These are phyloP conservation scores for Mucor lusitanicus DNA, from an alignment of 371 early-diverging fungal species.

Conservation along the genomic window DNA sequence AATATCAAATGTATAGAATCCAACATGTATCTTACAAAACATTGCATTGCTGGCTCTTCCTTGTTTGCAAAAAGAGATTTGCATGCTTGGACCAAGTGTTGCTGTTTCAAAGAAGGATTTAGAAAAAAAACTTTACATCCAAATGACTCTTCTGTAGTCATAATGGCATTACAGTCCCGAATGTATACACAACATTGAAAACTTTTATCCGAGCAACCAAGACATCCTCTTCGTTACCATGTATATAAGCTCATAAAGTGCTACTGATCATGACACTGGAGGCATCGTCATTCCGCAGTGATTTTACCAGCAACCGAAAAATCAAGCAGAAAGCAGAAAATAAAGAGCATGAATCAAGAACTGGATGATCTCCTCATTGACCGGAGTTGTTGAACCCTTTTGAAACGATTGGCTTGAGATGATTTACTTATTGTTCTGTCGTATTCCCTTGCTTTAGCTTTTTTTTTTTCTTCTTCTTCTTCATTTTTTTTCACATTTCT, in stretches of 20 bases:
- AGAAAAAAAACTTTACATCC: background rate
- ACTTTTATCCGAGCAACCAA: background rate
- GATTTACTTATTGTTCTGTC: background rate
- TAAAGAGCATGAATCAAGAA: background rate
- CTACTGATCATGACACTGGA: too few species aligned
- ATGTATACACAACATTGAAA: background rate
- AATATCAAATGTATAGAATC: background rate
- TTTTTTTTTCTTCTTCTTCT: background rate
- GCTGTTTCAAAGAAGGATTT: background rate
- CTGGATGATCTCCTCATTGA: background rate
- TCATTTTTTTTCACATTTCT: background rate
- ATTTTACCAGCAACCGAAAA: background rate
- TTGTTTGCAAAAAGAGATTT: background rate
- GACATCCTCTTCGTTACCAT: background rate
- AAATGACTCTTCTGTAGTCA: background rate
- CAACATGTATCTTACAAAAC: background rate
- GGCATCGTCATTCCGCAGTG: too few species aligned
- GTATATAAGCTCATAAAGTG: background rate
- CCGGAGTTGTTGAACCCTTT: background rate
- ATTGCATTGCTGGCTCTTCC: too few species aligned
- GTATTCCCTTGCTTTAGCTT: background rate
- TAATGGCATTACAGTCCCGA: background rate
- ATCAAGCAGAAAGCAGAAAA: background rate
- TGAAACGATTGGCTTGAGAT: background rate
- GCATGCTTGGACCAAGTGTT: background rate